phyloP scores from a whole-genome alignment of 208 protist species.

The Wallacemonas collosoma region DNA sequence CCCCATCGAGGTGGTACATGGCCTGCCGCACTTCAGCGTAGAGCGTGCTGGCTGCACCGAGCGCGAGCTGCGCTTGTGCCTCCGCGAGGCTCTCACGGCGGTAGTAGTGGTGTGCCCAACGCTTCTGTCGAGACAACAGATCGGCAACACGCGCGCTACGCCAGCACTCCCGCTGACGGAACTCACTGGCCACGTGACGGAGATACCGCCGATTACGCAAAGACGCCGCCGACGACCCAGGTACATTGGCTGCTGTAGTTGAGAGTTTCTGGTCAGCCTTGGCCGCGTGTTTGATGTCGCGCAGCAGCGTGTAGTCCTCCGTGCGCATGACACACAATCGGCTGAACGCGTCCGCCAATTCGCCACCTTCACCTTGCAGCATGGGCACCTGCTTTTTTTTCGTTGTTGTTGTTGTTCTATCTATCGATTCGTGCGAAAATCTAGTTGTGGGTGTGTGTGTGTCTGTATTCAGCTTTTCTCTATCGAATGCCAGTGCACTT shows the following conservation, averaged over 20 bases:
- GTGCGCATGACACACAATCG: constrained; percentile 50
- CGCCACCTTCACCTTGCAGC: constrained; percentile 33
- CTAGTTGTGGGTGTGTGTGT: too few relatives aligned
- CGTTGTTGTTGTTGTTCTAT: not conserved
- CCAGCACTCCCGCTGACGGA: constrained; percentile 38
- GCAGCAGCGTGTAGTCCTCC: constrained; percentile 46
- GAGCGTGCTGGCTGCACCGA: constrained; percentile 17
- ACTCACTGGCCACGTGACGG: constrained; percentile 35
- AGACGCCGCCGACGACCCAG: not conserved
- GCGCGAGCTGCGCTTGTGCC: constrained; percentile 16
- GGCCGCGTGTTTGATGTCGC: constrained; percentile 24
- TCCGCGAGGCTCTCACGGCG: constrained; percentile 7
- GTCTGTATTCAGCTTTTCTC: too few relatives aligned
- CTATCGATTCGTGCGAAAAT: too few relatives aligned
- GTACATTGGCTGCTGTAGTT: not conserved
- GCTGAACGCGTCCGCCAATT: constrained; percentile 42
- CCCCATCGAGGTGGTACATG: constrained; percentile 16
- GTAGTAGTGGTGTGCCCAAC: constrained; percentile 32
- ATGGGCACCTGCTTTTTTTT: constrained; percentile 18
- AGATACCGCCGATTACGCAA: constrained; percentile 23
- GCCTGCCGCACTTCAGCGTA: constrained; percentile 16
- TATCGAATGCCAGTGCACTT: too few relatives aligned
- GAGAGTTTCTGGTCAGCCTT: constrained; percentile 11
- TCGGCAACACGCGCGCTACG: not conserved
- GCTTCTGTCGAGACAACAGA: not conserved